Base-by-base conservation (phyloP, 192 early-diverging fungal species). In the Entomortierella lignicola region DNA sequence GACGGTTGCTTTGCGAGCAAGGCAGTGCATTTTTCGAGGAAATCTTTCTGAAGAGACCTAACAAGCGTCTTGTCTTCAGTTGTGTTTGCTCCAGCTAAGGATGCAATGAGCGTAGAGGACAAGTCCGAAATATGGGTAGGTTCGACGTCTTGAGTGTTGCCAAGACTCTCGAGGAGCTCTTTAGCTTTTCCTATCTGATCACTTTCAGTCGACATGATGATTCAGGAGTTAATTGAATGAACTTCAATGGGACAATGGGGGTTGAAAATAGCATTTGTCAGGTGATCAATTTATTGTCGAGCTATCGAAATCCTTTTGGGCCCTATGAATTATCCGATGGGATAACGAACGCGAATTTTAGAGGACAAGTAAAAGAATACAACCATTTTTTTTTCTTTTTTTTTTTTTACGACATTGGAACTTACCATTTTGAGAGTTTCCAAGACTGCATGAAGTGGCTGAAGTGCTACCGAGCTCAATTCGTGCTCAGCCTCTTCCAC, bases 371-470 rank as follows among this genome's bases (percentile, higher is more conserved):
- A n/a, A n/a, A n/a, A n/a, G n/a, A n/a, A n/a, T n/a, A n/a, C n/a
- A n/a, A n/a, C n/a, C n/a, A 37, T 37, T 10, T 37, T 37, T 37
- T 37, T 10, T 4, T 37, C 4, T 37, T 37, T 4, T 10, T 7
- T 37, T 7, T 7, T 7, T 37, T 7, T 37, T 37, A 10, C 10
- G 15, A 20, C 4, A 47, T 12, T 47, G 20, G 2, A 2, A 23
- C 32, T n/a, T 55, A 79, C 67, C 68, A 79, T 70, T 51, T 70
- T 79, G 29, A 79, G 32, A 1, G 75, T 59, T 26, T 66, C 75
- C 12, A 79, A 21, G 0, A 79, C 63, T 4, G 75, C 75, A 12
- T 79, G 75, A 5, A 79, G 58, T 0, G 75, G 75, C 42, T 79
- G 66, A 12, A 79, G n/a, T 0, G 68, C 75, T 7, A 23, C 18